Percentiles rank a stretch among this genome's conserved stretches.
Evolutionary conservation across 345 rosid species (phyloP).

Genomic region (Raphanus sativus): DNA sequence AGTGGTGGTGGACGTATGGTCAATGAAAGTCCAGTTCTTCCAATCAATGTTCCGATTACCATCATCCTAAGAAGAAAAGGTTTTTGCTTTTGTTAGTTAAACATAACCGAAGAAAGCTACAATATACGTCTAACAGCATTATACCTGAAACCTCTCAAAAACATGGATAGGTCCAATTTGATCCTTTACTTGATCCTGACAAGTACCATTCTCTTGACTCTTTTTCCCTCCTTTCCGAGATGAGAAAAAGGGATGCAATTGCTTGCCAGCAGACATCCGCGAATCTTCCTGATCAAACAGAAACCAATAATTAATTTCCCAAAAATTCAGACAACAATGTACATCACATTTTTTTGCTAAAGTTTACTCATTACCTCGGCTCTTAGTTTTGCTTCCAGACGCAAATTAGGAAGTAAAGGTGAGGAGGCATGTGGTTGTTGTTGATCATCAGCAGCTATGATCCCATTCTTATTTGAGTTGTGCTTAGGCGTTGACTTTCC

Average conservation of each 20-base stretch:
- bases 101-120: background rate
- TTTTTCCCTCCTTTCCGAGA: slow-evolving; percentile 53
- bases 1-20: slow-evolving; percentile 28
- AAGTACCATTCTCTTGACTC: slow-evolving; percentile 40
- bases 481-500: slow-evolving; percentile 63
- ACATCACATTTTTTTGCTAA: background rate
- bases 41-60: slow-evolving; percentile 57
- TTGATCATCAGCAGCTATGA: slow-evolving; percentile 18
- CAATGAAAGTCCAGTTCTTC: slow-evolving; percentile 67
- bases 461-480: slow-evolving; percentile 40
- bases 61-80: slow-evolving; percentile 47
- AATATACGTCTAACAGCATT: background rate
- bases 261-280: slow-evolving; percentile 64
- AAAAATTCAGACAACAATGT: background rate
- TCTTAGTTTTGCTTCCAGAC: slow-evolving; percentile 70
- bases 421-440: slow-evolving; percentile 21
- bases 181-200: slow-evolving; percentile 39
- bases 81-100: background rate
- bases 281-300: slow-evolving; percentile 66
- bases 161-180: slow-evolving; percentile 79
- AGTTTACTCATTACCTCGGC: slow-evolving; percentile 52
- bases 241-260: slow-evolving; percentile 83
- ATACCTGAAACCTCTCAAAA: slow-evolving; percentile 72
- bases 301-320: slow-evolving; percentile 12
- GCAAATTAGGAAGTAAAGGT: slow-evolving; percentile 56